Base-by-base conservation (phyloP, 139 green algal species). In the Coelastrella sp. region DNA sequence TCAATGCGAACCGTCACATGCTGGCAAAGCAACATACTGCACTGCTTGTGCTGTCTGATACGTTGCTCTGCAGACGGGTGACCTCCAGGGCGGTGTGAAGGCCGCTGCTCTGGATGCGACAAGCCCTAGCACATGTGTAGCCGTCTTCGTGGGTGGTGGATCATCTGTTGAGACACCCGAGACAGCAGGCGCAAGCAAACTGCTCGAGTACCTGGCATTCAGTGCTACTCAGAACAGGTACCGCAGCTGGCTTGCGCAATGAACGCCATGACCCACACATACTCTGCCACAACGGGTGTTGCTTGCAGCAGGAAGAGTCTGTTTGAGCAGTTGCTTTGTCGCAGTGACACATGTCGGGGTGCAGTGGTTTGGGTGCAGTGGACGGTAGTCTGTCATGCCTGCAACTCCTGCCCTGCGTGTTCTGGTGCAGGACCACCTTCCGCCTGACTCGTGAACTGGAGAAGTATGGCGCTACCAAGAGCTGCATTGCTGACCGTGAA, bases 161-260 rank as follows among this genome's bases (percentile, higher is more conserved):
- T 88, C 80, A 17, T 90, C 86, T 47, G 71, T 88, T 16, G 94
- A 96, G 92, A 94, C 92, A 2, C 23, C 83, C 13, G 68, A 78
- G 19, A 93, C 80, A 8, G 80, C 87, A 16, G 94, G 94, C 2
- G 94, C 92, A 61, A 92, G 76, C 92, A 94, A 93, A 76, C 82
- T 95, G 57, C 90, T 96, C 71, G 89, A 93, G 64, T 74, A 87
- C 83, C 90, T 98, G 87, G 97, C 96, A 4, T 96, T 96, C 89
- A 93, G 92, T 64, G 87, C 94, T 8, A 95, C 92, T 10, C 47
- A 17, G 3, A 92, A 95, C 91, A 90, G 86, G 86, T 90, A 64
- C 65, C 19, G 78, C 78, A 65, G 47, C 47, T 3, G 78, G 14
- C 32, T 47, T 47, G 32, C 32, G 32, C 32, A 47, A 47, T 47